Evolutionary conservation across 2,329 filamentous ascomycete species (phyloP).

Genomic region (Aspergillus fischeri): DNA sequence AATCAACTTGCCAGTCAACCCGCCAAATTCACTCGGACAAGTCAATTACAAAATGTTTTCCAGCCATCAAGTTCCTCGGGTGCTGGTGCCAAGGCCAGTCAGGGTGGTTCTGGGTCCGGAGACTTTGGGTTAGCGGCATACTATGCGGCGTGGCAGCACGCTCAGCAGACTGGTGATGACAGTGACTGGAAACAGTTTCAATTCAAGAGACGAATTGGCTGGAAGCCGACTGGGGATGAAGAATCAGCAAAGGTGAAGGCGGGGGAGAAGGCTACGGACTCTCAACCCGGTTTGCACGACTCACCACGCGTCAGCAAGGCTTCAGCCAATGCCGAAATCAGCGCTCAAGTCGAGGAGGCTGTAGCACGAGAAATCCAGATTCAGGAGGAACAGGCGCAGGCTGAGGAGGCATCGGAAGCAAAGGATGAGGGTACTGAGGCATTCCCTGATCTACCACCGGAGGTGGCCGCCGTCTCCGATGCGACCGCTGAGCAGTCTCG

Average conservation of each 20-base stretch:
- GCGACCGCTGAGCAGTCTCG: conserved; percentile 59
- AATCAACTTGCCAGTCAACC: conserved; percentile 51
- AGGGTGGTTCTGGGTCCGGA: conserved; percentile 50
- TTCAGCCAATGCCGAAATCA: conserved; percentile 44
- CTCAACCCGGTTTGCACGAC: conserved; percentile 52
- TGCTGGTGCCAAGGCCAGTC: conserved; percentile 53
- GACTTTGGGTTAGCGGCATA: conserved; percentile 80
- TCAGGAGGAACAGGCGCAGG: conserved; percentile 48
- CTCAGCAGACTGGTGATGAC: conserved; percentile 64
- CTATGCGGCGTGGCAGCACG: conserved; percentile 82
- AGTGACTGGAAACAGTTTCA: conserved; percentile 91
- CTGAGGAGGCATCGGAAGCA: conserved; percentile 34
- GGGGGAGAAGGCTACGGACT: conserved; percentile 26
- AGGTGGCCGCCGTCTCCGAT: conserved; percentile 39
- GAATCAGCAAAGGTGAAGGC: conserved; percentile 30
- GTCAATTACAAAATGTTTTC: conserved; percentile 75
- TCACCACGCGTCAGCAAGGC: conserved; percentile 59
- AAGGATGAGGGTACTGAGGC: conserved; percentile 23
- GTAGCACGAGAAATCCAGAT: conserved; percentile 73
- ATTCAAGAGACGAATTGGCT: conserved; percentile 82
- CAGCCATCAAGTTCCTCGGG: conserved; percentile 54
- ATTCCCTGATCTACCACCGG: conserved; percentile 23
- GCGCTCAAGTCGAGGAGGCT: conserved; percentile 81
- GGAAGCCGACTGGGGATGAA: conserved; percentile 59
- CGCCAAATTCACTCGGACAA: conserved; percentile 49